Conservation (phyloP, 495 filamentous ascomycete species). For the Rhypophila decipiens region DNA sequence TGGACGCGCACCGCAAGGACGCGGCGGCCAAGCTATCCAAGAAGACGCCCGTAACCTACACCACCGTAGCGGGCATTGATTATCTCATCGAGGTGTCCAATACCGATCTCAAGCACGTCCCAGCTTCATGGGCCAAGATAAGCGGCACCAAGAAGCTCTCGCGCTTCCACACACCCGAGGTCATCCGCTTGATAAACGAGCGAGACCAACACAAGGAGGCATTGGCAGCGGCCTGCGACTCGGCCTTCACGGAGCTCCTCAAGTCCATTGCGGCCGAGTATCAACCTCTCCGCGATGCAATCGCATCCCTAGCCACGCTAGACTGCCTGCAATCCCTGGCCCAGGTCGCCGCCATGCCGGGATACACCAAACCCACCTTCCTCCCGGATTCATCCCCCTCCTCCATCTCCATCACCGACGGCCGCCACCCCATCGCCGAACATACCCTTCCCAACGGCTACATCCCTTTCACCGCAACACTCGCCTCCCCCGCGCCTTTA, state of each 20-base stretch:
- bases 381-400: constrained; percentile 49
- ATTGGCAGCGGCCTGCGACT: constrained; percentile 85
- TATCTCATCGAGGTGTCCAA: constrained; percentile 92
- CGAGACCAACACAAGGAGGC: constrained; percentile 93
- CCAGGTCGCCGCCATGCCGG: constrained; percentile 74
- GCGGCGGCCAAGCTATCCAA: constrained; percentile 65
- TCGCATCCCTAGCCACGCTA: constrained; percentile 77
- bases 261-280: constrained; percentile 71
- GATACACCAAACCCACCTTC: constrained; percentile 84
- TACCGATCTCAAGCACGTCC: constrained; percentile 69
- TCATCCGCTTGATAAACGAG: constrained; percentile 73
- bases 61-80: constrained; percentile 81
- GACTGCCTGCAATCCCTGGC: constrained; percentile 89
- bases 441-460: constrained; percentile 80
- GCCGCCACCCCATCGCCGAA: constrained; percentile 95
- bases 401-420: constrained; percentile 64
- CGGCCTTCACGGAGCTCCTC: constrained; percentile 68
- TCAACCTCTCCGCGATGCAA: constrained; percentile 79
- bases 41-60: constrained; percentile 64
- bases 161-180: constrained; percentile 90
- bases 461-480: constrained; percentile 81
- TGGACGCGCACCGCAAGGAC: constrained; percentile 65
- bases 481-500: constrained; percentile 53
- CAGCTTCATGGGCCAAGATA: constrained; percentile 90
- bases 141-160: constrained; percentile 89